A percentile compares a stretch with the other conserved stretches of the same genome.
Conservation (phyloP, 202 grass and related monocot species). For the Dendrocalamus latiflorus region DNA sequence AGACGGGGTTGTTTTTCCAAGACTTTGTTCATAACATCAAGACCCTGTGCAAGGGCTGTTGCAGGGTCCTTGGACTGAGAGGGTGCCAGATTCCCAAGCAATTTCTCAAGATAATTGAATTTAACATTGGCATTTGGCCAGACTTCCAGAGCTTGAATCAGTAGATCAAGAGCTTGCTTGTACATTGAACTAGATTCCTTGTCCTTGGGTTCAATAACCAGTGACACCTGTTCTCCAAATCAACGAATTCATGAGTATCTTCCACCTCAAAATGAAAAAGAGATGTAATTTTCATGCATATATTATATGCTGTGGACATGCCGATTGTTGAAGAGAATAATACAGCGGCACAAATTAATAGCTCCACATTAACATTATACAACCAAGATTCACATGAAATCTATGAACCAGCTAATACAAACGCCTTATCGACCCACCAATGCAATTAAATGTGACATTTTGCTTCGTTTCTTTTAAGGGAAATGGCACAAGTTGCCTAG, state of each 20-base stretch:
- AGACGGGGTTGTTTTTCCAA: constrained; percentile 95
- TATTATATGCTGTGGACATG: background rate
- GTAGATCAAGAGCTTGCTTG: constrained; percentile 88
- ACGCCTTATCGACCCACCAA: background rate
- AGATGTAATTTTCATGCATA: background rate
- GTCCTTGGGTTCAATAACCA: constrained; percentile 96
- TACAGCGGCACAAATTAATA: background rate
- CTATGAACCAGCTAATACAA: background rate
- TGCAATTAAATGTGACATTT: background rate
- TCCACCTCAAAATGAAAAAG: background rate
- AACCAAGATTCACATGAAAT: constrained; percentile 3
- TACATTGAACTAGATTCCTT: constrained; percentile 96
- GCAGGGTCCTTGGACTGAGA: constrained; percentile 96
- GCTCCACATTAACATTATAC: background rate
- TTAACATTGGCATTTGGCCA: constrained; percentile 99
- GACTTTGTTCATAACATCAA: constrained; percentile 99
- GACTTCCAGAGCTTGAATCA: constrained; percentile 93
- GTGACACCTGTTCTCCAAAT: constrained; percentile 65
- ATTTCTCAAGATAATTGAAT: constrained; percentile 98
- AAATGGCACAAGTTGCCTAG: background rate
- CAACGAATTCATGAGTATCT: constrained; percentile 15
- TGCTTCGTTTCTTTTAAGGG: background rate
- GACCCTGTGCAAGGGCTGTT: constrained; percentile 85
- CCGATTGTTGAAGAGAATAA: background rate
- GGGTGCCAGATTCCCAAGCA: constrained; percentile 64